These are phyloP conservation scores for Camelina sativa DNA, from an alignment of 345 rosid species.

Conservation along the genomic window DNA sequence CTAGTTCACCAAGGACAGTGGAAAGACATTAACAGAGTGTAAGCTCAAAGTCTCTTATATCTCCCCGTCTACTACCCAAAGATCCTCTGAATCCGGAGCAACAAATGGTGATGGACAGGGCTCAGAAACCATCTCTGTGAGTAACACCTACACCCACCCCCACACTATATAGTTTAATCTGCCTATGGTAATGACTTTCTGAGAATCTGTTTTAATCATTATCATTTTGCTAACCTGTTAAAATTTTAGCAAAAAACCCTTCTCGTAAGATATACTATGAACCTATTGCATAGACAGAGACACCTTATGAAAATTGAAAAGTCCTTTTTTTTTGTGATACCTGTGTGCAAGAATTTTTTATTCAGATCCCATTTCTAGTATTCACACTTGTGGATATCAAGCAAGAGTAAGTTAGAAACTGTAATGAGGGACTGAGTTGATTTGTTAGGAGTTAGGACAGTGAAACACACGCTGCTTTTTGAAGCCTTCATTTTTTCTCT, in stretches of 20 bases:
- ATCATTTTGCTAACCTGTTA: background rate
- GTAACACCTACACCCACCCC: constrained; percentile 40
- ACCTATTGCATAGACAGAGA: background rate
- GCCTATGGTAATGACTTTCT: constrained; percentile 16
- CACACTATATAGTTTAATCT: constrained; percentile 5
- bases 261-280: background rate
- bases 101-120: constrained; percentile 51
- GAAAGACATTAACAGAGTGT: constrained; percentile 71
- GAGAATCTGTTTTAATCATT: constrained; percentile 8
- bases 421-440: constrained; percentile 1
- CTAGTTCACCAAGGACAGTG: constrained; percentile 82
- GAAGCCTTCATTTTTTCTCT: background rate
- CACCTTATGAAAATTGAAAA: background rate
- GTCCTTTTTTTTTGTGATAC: constrained; percentile 8
- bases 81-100: constrained; percentile 57
- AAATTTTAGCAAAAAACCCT: constrained; percentile 10
- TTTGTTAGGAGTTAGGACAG: constrained; percentile 11
- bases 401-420: background rate
- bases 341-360: constrained; percentile 3
- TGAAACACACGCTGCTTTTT: background rate
- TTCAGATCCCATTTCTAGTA: background rate
- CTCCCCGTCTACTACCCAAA: constrained; percentile 59
- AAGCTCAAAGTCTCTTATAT: constrained; percentile 82
- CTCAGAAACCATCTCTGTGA: constrained; percentile 68
- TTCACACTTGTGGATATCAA: background rate